Evolutionary conservation across 176 grass and related monocot species (phyloP), one percentile per base, ranked within the genome.

Genomic region (Cymbopogon citratus): DNA sequence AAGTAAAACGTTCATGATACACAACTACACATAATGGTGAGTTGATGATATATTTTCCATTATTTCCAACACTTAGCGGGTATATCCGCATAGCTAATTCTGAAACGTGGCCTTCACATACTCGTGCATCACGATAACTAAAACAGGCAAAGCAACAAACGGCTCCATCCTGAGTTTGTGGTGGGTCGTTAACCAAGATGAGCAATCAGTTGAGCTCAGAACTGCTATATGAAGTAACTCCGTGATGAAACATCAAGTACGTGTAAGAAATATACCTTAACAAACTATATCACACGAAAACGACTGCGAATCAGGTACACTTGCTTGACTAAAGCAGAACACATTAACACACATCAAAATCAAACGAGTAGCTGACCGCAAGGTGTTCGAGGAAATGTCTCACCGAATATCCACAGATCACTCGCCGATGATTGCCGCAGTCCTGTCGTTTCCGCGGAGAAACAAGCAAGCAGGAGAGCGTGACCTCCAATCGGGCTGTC

Each of bases 321-420:
- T 26, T 31, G 52, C 29, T 68, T 68, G 21, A 9, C 34, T 7
- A 19, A 16, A 48, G 6, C 45, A 48, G 0, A 48, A 0, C 29
- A n/a, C 9, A 40, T 28, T 14, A 19, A 44, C 16, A 9, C 5
- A 25, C 8, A 16, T 16, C 13, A 48, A 16, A 14, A 61, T 26
- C 74, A 28, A 21, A 12, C 43, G 21, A 5, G 34, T 39, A 16
- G 5, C 52, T 75, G 81, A 51, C 45, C 33, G 28, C 52, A 78
- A 73, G 56, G 12, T 73, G 66, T 71, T 77, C 16, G 21, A 40
- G 18, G 54, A 77, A 78, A 78, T 87, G 76, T 2, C 79, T 83
- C 24, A 63, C 75, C 78, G 23, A 48, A 6, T 48, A 48, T 48
- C 45, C 45, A 14, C 14, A 48, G 48, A 57, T 31, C 46, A 41